Evolutionary conservation across 768 basidiomycete genomes (phyloP), one percentile per base, ranked within the genome.

Genomic region (Tulasnella calospora): DNA sequence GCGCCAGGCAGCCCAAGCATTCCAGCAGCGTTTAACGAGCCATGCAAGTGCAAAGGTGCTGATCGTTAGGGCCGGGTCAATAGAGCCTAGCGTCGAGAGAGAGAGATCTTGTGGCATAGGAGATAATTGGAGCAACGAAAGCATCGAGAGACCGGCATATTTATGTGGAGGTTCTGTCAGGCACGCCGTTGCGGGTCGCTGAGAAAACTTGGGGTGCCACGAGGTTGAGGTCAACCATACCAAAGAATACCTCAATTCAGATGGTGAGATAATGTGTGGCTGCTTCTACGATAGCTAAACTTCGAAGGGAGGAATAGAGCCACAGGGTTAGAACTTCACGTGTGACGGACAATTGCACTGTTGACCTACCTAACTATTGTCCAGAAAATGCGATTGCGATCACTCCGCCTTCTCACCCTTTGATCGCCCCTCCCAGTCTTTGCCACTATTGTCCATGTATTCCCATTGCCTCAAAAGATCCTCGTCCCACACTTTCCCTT

Each of bases 401-500:
- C 61, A 67, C 15, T 40, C 71, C 27, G 71, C 15, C 71, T 47
- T 74, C 13, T 74, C 33, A 12, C 19, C 44, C 46, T 44, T 35
- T 19, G 69, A 67, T 35, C 82, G 73, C 27, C 88, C 89, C 55
- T 85, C 84, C 90, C 90, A 90, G 21, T 80, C 81, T 73, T 81
- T 83, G 1, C 87, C 88, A n/a, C 82, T 85, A 80, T 90, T 90
- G 35, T 83, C 84, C 80, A 87, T 84, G 74, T 79, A 83, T 82
- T 93, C 92, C 90, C 91, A 92, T 10, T 83, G 83, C 41, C 81
- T 78, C 78, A 93, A 84, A 36, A 86, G 86, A 27, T 85, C 86
- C 81, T 92, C 91, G 82, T 92, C 90, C 90, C 90, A 92, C 15
- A 83, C 80, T 80, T 90, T 91, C 33, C 83, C 85, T 4, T 84